phyloP scores from a whole-genome alignment of 345 rosid species.

The Erucastrum elatum region DNA sequence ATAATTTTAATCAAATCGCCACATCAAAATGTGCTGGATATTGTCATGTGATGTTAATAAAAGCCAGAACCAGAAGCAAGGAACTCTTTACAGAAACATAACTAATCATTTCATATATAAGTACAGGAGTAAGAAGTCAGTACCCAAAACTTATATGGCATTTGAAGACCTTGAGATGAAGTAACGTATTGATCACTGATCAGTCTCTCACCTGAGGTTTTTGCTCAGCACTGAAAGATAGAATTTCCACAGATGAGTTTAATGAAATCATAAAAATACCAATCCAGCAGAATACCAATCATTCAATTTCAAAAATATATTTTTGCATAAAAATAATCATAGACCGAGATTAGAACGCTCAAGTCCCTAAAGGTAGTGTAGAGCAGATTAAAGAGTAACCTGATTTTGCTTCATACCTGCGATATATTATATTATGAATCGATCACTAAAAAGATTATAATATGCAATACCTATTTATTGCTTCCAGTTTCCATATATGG shows the following conservation, averaged over 20 bases:
- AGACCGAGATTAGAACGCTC: constrained; percentile 50
- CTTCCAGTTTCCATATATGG: not conserved
- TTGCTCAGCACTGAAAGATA: constrained; percentile 89
- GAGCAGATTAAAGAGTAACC: constrained; percentile 53
- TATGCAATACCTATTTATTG: not conserved
- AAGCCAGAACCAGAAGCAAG: constrained; percentile 4
- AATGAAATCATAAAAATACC: constrained; percentile 45
- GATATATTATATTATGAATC: not conserved
- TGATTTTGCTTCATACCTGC: too few species aligned
- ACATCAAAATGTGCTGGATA: not conserved
- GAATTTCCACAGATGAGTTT: constrained; percentile 93
- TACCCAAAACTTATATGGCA: not conserved
- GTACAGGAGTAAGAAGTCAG: not conserved
- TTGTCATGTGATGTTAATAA: not conserved
- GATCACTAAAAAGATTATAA: not conserved
- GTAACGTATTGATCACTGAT: not conserved
- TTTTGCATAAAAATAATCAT: not conserved
- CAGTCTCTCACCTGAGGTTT: constrained; percentile 39
- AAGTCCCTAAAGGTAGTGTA: constrained; percentile 93
- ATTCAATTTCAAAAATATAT: not conserved
- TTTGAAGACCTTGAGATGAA: constrained; percentile 15
- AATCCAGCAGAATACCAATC: constrained; percentile 9
- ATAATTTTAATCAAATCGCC: not conserved
- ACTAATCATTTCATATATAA: constrained; percentile 9
- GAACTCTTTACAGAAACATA: not conserved